A percentile compares a stretch with the other conserved stretches of the same genome.
phyloP scores from a whole-genome alignment of 2,329 filamentous ascomycete species.

The Colletotrichum trifolii region DNA sequence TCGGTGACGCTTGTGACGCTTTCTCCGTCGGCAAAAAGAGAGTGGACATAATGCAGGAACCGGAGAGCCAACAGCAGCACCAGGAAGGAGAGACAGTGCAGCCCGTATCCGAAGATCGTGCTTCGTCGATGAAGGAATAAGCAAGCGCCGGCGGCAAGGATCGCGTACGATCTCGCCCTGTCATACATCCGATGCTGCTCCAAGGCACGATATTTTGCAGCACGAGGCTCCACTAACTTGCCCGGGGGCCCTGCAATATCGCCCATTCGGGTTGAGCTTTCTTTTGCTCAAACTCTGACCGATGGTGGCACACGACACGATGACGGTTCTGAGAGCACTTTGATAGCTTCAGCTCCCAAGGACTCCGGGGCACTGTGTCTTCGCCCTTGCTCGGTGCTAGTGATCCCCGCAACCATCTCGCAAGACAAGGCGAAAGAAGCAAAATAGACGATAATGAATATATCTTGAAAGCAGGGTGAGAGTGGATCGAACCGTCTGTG shows the following conservation, averaged over 20 bases:
- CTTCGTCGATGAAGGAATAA: constrained; percentile 5
- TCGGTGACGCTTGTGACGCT: too few relatives aligned
- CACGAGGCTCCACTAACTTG: constrained; percentile 5
- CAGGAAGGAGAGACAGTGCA: background rate
- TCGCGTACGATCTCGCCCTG: constrained; percentile 7
- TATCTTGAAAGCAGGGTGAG: constrained; percentile 6
- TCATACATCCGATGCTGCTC: constrained; percentile 2
- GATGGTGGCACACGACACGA: constrained; percentile 5
- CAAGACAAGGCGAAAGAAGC: constrained; percentile 19
- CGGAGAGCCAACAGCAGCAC: background rate
- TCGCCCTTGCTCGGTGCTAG: too few relatives aligned
- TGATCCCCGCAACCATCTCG: constrained; percentile 1
- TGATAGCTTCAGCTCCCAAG: background rate
- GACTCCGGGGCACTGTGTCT: background rate
- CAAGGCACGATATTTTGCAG: constrained; percentile 4
- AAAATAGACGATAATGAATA: constrained; percentile 20
- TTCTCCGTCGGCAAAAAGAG: too few relatives aligned
- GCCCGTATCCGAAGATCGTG: constrained; percentile 4
- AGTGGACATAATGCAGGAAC: background rate
- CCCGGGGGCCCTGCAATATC: constrained; percentile 9
- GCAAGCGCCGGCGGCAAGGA: constrained; percentile 25
- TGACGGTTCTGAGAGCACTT: constrained; percentile 9
- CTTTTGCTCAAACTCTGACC: constrained; percentile 25
- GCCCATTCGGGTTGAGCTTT: constrained; percentile 5
- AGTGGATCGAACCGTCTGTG: constrained; percentile 28